Conservation (phyloP, 306 rosid species). For the Alnus rubra region DNA sequence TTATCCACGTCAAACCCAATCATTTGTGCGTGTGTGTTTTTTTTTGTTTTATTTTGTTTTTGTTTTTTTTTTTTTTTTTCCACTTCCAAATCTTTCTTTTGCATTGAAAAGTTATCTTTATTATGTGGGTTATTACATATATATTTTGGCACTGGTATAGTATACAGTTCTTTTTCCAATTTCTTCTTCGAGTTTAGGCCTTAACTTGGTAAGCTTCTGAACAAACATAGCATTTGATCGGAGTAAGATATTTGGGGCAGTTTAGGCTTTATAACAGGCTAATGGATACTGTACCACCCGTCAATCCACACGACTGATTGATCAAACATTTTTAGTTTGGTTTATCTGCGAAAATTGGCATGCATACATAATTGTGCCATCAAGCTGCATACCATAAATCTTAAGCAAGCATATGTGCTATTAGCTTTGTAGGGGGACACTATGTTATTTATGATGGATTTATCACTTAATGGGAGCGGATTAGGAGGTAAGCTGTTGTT, state of each 20-base stretch:
- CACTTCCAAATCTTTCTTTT: no score
- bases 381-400: not conserved
- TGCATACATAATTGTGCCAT: not conserved
- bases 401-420: not conserved
- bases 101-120: no score
- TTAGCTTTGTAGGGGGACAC: not conserved
- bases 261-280: not conserved
- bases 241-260: not conserved
- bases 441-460: not conserved
- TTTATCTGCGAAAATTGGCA: not conserved
- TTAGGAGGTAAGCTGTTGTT: conserved; percentile 1
- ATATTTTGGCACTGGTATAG: no score
- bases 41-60: no score
- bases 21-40: no score
- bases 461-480: not conserved
- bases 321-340: not conserved
- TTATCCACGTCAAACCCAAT: no score
- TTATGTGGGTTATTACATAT: no score
- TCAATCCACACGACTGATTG: not conserved
- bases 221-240: not conserved
- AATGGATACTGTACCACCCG: not conserved
- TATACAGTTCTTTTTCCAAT: no score
- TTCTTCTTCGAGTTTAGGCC: not conserved
- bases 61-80: no score
- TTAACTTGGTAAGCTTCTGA: not conserved